A percentile compares a stretch with the other conserved stretches of the same genome.
Conservation (phyloP, 2,329 filamentous ascomycete genomes). For the Colletotrichum horii region DNA sequence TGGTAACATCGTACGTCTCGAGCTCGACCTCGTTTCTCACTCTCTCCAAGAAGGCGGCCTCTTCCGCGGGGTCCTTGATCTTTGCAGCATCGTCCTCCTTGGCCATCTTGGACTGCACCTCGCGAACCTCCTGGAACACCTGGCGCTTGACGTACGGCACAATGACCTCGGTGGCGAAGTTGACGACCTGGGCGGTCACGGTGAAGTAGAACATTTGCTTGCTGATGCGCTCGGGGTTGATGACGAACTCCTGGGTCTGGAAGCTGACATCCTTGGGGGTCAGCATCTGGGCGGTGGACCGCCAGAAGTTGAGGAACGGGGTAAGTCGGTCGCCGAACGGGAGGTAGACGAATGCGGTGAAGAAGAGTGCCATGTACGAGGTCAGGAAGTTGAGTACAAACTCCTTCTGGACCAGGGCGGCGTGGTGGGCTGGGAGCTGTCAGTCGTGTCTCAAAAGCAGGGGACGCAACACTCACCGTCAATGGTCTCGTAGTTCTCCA, state of each 20-base stretch:
- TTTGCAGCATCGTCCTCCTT: conserved; percentile 54
- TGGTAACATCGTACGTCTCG: conserved; percentile 85
- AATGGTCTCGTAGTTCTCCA: conserved; percentile 91
- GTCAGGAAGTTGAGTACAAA: conserved; percentile 98
- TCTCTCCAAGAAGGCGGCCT: conserved; percentile 78
- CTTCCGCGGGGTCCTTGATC: conserved; percentile 73
- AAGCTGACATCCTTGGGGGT: conserved; percentile 77
- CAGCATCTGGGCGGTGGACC: conserved; percentile 74
- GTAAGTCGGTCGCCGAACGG: conserved; percentile 86
- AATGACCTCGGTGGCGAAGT: conserved; percentile 82
- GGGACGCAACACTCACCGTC: conserved; percentile 53
- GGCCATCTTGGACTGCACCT: conserved; percentile 67
- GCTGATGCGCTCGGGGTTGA: conserved; percentile 82
- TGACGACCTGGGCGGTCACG: conserved; percentile 90
- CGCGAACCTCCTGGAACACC: conserved; percentile 78
- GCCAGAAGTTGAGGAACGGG: conserved; percentile 85
- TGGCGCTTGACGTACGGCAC: conserved; percentile 85
- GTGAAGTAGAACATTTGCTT: conserved; percentile 97
- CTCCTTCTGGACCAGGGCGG: conserved; percentile 87
- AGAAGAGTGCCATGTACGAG: conserved; percentile 88
- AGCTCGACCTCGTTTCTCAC: conserved; percentile 85
- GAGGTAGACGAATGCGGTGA: conserved; percentile 93
- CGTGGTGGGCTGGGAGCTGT: conserved; percentile 68
- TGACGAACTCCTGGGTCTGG: conserved; percentile 70
- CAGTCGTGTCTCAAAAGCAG: background rate